phyloP scores from a whole-genome alignment of 2,329 filamentous ascomycete species.

The Fusarium euwallaceae region DNA sequence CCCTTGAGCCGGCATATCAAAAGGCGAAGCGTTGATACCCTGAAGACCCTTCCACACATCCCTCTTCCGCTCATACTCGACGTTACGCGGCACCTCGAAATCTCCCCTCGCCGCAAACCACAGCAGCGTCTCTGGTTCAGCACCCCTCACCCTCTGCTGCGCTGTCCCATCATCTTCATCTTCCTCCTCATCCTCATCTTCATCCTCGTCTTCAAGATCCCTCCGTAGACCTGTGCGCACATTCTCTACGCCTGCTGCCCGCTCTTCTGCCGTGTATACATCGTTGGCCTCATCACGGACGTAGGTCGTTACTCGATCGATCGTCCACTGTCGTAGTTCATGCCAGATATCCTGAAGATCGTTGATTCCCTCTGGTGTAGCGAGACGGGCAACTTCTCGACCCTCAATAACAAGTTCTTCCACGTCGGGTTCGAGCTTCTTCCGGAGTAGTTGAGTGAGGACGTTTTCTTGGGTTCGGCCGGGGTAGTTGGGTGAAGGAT shows the following conservation, averaged over 20 bases:
- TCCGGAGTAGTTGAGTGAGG: constrained; percentile 79
- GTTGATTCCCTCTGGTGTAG: constrained; percentile 59
- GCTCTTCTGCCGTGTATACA: constrained; percentile 79
- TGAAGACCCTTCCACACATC: constrained; percentile 51
- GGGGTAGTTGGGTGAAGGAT: constrained; percentile 81
- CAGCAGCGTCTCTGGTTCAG: constrained; percentile 62
- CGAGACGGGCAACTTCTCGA: constrained; percentile 59
- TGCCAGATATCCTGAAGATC: constrained; percentile 70
- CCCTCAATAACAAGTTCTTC: constrained; percentile 79
- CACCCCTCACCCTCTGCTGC: constrained; percentile 52
- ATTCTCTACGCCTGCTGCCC: constrained; percentile 73
- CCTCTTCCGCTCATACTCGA: constrained; percentile 58
- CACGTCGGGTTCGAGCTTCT: constrained; percentile 84
- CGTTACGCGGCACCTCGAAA: constrained; percentile 59
- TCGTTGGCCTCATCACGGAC: constrained; percentile 64
- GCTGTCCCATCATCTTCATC: constrained; percentile 44
- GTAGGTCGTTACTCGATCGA: constrained; percentile 57
- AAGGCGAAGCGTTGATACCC: constrained; percentile 52
- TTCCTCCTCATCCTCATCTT: constrained; percentile 70
- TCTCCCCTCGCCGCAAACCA: constrained; percentile 62
- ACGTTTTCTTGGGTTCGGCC: constrained; percentile 76
- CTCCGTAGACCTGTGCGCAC: constrained; percentile 79
- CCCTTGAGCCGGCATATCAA: constrained; percentile 10
- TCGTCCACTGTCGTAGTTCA: constrained; percentile 58
- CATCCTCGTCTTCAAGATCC: constrained; percentile 63